Conservation (phyloP, 2,329 filamentous ascomycete genomes). For the Colletotrichum euphorbiae region DNA sequence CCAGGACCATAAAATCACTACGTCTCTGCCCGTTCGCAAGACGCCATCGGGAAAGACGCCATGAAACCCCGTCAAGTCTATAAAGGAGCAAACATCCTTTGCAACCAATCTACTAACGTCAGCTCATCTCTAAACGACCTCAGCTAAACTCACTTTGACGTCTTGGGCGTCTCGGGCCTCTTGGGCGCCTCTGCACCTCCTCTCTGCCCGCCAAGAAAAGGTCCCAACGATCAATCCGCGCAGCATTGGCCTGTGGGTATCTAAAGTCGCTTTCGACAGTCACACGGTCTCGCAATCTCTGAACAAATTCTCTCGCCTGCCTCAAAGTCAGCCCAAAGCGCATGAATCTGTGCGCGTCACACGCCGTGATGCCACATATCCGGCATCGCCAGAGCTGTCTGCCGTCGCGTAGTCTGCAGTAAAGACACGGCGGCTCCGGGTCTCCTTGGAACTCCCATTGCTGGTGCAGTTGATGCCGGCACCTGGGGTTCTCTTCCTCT, state of each 20-base stretch:
- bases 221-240: constrained; percentile 11
- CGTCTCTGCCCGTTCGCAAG: too few relatives aligned
- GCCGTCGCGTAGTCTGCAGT: constrained; percentile 16
- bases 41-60: too few relatives aligned
- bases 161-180: neutral
- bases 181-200: neutral
- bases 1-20: too few relatives aligned
- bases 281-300: neutral
- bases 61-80: too few relatives aligned
- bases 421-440: constrained; percentile 3
- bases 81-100: neutral
- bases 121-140: neutral
- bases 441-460: neutral
- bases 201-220: constrained; percentile 1
- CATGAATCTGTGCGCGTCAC: constrained; percentile 7
- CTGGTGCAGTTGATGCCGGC: neutral
- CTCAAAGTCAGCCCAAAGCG: constrained; percentile 11
- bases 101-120: neutral
- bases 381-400: constrained; percentile 14
- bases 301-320: neutral
- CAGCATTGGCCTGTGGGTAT: constrained; percentile 7
- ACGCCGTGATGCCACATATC: constrained; percentile 9
- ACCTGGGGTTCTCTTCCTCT: neutral
- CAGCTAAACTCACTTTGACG: neutral
- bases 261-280: constrained; percentile 7